Base-by-base conservation (phyloP, 1,284 basidiomycete genomes). In the Naganishia liquefaciens region DNA sequence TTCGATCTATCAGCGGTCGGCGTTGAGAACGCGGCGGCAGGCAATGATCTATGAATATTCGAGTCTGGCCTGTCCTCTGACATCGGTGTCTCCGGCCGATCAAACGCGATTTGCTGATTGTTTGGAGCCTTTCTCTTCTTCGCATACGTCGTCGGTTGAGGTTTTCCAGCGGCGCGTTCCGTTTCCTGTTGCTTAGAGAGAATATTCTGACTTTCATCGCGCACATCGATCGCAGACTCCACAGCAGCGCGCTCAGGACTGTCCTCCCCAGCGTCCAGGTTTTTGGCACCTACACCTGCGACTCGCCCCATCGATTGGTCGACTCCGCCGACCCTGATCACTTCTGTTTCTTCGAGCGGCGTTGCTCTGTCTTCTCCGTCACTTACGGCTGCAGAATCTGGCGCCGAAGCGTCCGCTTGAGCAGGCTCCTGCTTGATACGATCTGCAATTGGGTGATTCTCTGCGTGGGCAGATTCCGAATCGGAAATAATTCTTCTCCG, bases 171-270 rank as follows among this genome's bases (percentile, higher is more conserved):
- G 19, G 28, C 21, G 33, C 33, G 17, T 0, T 21, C 27, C 17
- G 40, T 23, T 10, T 50, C 55, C 39, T 57, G 42, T 30, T 15
- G 19, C 10, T 25, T 33, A 17, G 19, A 30, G 7, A 9, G 5
- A 11, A 27, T 4, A 15, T 1, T 15, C 28, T 10, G n/a, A 3
- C 49, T 33, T 4, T 49, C 57, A 15, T 60, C 57, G 17, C 50
- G 57, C 17, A 23, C 57, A 6, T 42, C 57, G 37, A 60, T 49
- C 21, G 57, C 57, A 37, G 57, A 60, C 39, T 60, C 57, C 0
- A 60, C 57, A 4, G 57, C 57, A 40, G 46, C 57, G 47, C 57
- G 57, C 49, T 60, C 57, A 40, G 57, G 57, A 39, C 57, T 60
- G 15, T 60, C 57, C n/a, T 60, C 57, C 7, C 57, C 57, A 9